Evolutionary conservation across 1,284 basidiomycete species (phyloP).

Genomic region (Thecaphora thlaspeos): DNA sequence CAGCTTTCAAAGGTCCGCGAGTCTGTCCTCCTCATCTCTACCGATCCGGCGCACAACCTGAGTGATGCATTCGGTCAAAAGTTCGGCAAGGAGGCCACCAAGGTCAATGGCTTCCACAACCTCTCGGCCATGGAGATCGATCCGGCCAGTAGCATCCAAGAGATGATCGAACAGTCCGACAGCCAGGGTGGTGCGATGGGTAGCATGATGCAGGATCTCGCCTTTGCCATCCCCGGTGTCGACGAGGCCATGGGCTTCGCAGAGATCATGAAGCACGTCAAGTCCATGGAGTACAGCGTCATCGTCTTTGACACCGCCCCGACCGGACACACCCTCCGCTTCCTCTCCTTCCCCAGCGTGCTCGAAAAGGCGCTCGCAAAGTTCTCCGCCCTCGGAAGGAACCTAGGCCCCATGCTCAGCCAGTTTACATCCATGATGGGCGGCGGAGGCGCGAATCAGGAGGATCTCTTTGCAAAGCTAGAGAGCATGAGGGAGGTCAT

Average conservation of each 20-base stretch:
- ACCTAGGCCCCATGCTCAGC: slow-evolving; percentile 83
- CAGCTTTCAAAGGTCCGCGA: slow-evolving; percentile 53
- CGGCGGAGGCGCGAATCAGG: slow-evolving; percentile 65
- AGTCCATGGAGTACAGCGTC: slow-evolving; percentile 99
- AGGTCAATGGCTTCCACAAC: slow-evolving; percentile 96
- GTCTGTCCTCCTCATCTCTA: slow-evolving; percentile 65
- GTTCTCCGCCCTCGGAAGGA: slow-evolving; percentile 81
- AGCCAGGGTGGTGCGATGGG: slow-evolving; percentile 82
- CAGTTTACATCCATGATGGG: slow-evolving; percentile 92
- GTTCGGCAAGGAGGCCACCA: slow-evolving; percentile 98
- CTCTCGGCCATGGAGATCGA: slow-evolving; percentile 99
- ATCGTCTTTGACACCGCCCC: slow-evolving; percentile 99
- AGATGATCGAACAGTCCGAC: slow-evolving; percentile 97
- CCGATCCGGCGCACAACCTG: slow-evolving; percentile 97
- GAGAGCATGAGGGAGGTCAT: slow-evolving; percentile 96
- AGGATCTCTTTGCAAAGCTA: slow-evolving; percentile 94
- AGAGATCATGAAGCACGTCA: slow-evolving; percentile 99
- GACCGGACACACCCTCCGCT: slow-evolving; percentile 95
- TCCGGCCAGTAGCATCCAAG: slow-evolving; percentile 91
- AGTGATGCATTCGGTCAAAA: slow-evolving; percentile 99
- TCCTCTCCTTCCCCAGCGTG: slow-evolving; percentile 95
- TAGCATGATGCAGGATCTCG: slow-evolving; percentile 98
- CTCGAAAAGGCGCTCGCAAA: slow-evolving; percentile 97
- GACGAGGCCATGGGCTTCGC: slow-evolving; percentile 99
- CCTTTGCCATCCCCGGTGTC: slow-evolving; percentile 97